A percentile compares a stretch with the other conserved stretches of the same genome.
Conservation (phyloP, 1,284 basidiomycete species). For the Earliella scabrosa region DNA sequence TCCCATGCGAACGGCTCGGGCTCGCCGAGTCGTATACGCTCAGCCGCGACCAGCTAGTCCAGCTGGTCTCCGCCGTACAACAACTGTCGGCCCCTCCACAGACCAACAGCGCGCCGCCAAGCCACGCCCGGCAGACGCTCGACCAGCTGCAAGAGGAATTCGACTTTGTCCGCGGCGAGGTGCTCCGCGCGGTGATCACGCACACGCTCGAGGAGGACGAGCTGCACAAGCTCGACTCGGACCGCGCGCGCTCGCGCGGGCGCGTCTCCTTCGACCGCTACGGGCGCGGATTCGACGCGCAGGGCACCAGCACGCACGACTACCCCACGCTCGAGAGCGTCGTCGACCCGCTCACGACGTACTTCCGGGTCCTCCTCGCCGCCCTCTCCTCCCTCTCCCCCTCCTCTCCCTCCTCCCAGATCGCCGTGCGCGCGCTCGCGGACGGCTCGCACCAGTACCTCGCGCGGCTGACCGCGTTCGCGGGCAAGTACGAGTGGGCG, state of each 20-base stretch:
- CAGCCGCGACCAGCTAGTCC: constrained; percentile 5
- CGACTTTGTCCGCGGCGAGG: not conserved
- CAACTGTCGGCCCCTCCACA: not conserved
- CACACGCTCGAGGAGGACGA: constrained; percentile 13
- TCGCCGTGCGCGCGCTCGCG: not conserved
- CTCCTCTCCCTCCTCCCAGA: not conserved
- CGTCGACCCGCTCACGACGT: constrained; percentile 17
- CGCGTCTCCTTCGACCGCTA: not conserved
- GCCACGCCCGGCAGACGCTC: not conserved
- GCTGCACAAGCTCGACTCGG: constrained; percentile 16
- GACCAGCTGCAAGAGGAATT: constrained; percentile 2
- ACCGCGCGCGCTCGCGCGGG: not conserved
- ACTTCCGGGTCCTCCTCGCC: constrained; percentile 19
- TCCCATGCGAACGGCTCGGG: not conserved
- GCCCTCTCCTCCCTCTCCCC: not conserved
- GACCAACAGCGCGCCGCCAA: not conserved
- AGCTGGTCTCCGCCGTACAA: constrained; percentile 9
- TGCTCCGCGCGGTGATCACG: constrained; percentile 4
- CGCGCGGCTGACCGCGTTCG: constrained; percentile 9
- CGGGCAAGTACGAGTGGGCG: constrained; percentile 15
- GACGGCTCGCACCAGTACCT: constrained; percentile 12
- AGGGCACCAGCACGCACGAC: constrained; percentile 5
- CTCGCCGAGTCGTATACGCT: not conserved
- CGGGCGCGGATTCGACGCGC: not conserved
- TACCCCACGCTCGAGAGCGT: constrained; percentile 13